Evolutionary conservation across 2,329 filamentous ascomycete genomes (phyloP), one percentile per base, ranked within the genome.

Genomic region (Hypoxylon sp.): DNA sequence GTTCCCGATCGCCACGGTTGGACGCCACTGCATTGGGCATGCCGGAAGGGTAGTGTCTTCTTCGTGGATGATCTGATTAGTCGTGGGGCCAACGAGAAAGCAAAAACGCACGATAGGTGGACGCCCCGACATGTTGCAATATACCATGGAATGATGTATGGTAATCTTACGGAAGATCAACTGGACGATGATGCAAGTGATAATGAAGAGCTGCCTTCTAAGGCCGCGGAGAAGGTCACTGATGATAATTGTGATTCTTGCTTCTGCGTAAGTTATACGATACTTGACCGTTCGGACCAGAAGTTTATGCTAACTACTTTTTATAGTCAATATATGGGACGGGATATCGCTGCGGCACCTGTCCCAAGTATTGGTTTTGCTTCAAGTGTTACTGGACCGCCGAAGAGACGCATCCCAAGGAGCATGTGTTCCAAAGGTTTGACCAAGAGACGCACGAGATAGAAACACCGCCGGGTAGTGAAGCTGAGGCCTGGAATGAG

Each of bases 21-120:
- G 62, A 65, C 56, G 14, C 56, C 62, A 5, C 56, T 65, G 6
- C 62, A 65, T 25, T 65, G 62, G 62, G 50, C 62, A 2, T 53
- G 50, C 11, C 45, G 56, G 32, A 14, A 48, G 5, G 10, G 11
- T 14, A 17, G 28, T 1, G 5, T 2, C 3, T 2, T 2, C n/a
- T 17, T 28, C 5, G 11, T 14, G 21, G 19, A 52, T 13, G n/a
- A 2, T 5, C 25, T 63, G 3, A 48, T 63, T 38, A 7, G 21
- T 1, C 21, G 48, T 30, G 53, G 53, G 21, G 60, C 60, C 13
- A 13, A 59, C 13, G 51, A 28, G 36, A 36, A 63, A 25, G 45
- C 60, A 19, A 63, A 32, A 21, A 63, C 60, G n/a, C 45, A 57
- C 13, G 52, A 63, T 45, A 36, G 46, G 34, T 63, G 60, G 60